phyloP scores from a whole-genome alignment of 2,329 filamentous ascomycete genomes.

The Fusarium sp. region DNA sequence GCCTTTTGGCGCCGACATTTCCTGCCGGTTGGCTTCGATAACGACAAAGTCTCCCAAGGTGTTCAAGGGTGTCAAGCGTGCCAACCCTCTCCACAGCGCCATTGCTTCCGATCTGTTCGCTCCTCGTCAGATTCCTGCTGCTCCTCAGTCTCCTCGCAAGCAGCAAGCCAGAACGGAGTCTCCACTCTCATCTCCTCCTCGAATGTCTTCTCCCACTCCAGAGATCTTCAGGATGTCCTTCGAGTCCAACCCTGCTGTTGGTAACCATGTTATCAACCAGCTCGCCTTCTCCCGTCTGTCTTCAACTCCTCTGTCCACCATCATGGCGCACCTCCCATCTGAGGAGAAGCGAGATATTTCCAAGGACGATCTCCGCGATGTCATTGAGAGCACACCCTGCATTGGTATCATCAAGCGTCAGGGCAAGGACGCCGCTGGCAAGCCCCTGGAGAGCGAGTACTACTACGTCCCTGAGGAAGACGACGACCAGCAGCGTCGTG shows the following conservation, averaged over 20 bases:
- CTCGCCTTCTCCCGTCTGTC: slow-evolving; percentile 93
- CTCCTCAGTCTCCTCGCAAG: slow-evolving; percentile 42
- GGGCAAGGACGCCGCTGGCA: slow-evolving; percentile 96
- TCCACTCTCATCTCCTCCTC: slow-evolving; percentile 45
- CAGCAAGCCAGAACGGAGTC: slow-evolving; percentile 40
- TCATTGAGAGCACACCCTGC: slow-evolving; percentile 80
- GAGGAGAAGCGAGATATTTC: slow-evolving; percentile 70
- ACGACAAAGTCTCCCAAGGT: slow-evolving; percentile 73
- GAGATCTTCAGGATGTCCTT: slow-evolving; percentile 41
- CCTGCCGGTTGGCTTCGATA: slow-evolving; percentile 85
- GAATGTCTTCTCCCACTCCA: slow-evolving; percentile 36
- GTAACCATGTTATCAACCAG: slow-evolving; percentile 94
- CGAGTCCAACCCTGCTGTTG: slow-evolving; percentile 61
- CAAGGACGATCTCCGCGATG: slow-evolving; percentile 72
- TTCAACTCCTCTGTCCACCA: slow-evolving; percentile 89
- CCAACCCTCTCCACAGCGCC: slow-evolving; percentile 34
- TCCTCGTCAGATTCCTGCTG: slow-evolving; percentile 39
- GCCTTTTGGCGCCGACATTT: slow-evolving; percentile 86
- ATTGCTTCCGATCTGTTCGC: slow-evolving; percentile 43
- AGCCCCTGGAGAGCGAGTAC: slow-evolving; percentile 93
- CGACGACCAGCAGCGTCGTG: slow-evolving; percentile 78
- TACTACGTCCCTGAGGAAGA: slow-evolving; percentile 95
- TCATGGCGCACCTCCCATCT: slow-evolving; percentile 85
- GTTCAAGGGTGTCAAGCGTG: slow-evolving; percentile 42
- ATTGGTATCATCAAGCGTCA: slow-evolving; percentile 90